A percentile compares a stretch with the other conserved stretches of the same genome.
Evolutionary conservation across 306 rosid species (phyloP).

Genomic region (Biancaea sappan): DNA sequence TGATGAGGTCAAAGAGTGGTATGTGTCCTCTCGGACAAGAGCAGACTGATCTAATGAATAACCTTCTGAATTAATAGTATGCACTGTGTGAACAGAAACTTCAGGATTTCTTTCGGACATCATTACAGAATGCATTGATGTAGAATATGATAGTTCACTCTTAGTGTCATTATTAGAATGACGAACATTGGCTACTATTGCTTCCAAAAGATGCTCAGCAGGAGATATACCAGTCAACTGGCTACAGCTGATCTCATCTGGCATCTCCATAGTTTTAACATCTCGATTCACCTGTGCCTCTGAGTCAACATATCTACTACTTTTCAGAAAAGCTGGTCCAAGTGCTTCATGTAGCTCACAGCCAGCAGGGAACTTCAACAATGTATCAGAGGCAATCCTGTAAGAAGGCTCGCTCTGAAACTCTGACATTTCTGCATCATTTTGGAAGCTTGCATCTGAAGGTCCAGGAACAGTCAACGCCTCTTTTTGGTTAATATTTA

Average conservation of each 20-base stretch:
- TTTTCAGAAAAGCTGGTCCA: constrained; percentile 78
- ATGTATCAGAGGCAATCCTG: constrained; percentile 43
- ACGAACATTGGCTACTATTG: constrained; percentile 76
- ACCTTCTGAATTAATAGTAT: constrained; percentile 58
- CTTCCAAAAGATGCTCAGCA: constrained; percentile 90
- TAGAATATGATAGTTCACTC: constrained; percentile 61
- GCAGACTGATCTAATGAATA: constrained; percentile 64
- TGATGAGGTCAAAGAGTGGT: constrained; percentile 71
- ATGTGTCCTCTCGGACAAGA: constrained; percentile 61
- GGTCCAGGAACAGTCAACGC: constrained; percentile 40
- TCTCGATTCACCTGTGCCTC: constrained; percentile 48
- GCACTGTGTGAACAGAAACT: constrained; percentile 57
- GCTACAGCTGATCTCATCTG: constrained; percentile 56
- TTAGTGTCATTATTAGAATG: constrained; percentile 57
- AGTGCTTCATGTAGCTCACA: constrained; percentile 96
- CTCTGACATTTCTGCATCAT: constrained; percentile 41
- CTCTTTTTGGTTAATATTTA: constrained; percentile 42
- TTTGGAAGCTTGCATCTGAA: constrained; percentile 49
- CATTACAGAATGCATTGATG: constrained; percentile 70
- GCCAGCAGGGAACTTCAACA: constrained; percentile 85
- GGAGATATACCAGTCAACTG: constrained; percentile 64
- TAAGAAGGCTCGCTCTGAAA: constrained; percentile 40
- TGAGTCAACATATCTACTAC: constrained; percentile 54
- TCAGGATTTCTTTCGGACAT: constrained; percentile 60
- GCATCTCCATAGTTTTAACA: constrained; percentile 48